Base-by-base conservation (phyloP, 768 basidiomycete genomes). In the Suillus discolor region DNA sequence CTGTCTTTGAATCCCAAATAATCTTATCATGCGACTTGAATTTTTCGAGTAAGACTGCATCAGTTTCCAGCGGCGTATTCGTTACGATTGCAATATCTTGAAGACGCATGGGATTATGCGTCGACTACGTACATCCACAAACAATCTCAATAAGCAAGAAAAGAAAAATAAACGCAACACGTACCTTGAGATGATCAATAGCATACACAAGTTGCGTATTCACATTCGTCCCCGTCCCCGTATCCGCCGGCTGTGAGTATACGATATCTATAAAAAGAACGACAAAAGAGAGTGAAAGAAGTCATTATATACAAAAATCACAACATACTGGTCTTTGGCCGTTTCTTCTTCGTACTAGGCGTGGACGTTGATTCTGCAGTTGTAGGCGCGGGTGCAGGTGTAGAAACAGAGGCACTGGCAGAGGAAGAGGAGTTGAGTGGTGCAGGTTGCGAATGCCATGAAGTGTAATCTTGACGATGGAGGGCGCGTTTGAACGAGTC, bases 131-230 rank as follows among this genome's bases (percentile, higher is more conserved):
- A 6, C 8, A 49, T 13, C 47, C 47, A 4, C 13, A 47, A 47
- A 20, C 49, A 28, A 51, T 51, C 36, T 36, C 36, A 36, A 36
- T 2, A 11, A 38, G 36, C 11, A 38, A 38, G 31, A 5, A 23
- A 47, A 13, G 12, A 0, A 51, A 51, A 25, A 12, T 13, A 16
- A 51, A 51, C 20, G 25, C 2, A 7, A 28, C 9, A 16, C 6
- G 15, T 13, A 91, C 92, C 82, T 92, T 96, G 66, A 96, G 85
- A 76, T 90, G 84, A 68, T 88, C 88, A 31, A 96, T 88, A 7
- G 91, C 91, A 72, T 93, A 94, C 3, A 94, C 88, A 38, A 96
- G 83, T 75, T 95, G 93, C 0, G 94, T 96, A 71, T 93, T 93
- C 66, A 92, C 82, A 80, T 96, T 92, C 62, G 79, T 84, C 12